phyloP scores from a whole-genome alignment of 2,329 filamentous ascomycete genomes.

The Aspergillus brunneoviolaceus region DNA sequence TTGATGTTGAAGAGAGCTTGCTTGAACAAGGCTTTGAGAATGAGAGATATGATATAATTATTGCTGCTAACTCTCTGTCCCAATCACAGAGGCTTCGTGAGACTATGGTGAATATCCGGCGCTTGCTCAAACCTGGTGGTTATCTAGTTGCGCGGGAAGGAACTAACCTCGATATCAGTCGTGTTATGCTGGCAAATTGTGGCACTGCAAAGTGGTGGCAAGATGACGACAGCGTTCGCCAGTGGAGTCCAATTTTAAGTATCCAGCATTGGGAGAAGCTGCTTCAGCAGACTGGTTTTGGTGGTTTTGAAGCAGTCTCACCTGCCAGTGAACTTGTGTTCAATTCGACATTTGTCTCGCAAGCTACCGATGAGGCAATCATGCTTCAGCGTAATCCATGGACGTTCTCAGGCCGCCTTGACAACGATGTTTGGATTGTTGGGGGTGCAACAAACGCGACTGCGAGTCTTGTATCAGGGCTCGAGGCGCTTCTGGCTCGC shows the following conservation, averaged over 20 bases:
- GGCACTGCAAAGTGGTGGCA: neutral
- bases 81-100: conserved; percentile 21
- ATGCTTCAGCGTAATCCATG: conserved; percentile 1
- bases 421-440: neutral
- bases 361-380: conserved; percentile 3
- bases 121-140: conserved; percentile 41
- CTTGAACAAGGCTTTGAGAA: conserved; percentile 24
- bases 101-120: conserved; percentile 23
- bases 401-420: neutral
- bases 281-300: neutral
- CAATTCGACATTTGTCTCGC: neutral
- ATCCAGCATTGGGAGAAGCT: neutral
- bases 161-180: neutral
- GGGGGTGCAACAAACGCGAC: conserved; percentile 1
- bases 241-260: neutral
- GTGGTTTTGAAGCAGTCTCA: neutral
- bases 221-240: neutral
- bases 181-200: neutral
- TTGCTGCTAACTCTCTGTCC: conserved; percentile 31
- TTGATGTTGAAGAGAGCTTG: conserved; percentile 27
- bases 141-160: conserved; percentile 1
- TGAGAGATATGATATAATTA: conserved; percentile 27
- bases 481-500: neutral
- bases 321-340: neutral
- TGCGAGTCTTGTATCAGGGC: neutral